A percentile compares a stretch with the other conserved stretches of the same genome.
Conservation (phyloP, 345 rosid species). For the Salix udensis region DNA sequence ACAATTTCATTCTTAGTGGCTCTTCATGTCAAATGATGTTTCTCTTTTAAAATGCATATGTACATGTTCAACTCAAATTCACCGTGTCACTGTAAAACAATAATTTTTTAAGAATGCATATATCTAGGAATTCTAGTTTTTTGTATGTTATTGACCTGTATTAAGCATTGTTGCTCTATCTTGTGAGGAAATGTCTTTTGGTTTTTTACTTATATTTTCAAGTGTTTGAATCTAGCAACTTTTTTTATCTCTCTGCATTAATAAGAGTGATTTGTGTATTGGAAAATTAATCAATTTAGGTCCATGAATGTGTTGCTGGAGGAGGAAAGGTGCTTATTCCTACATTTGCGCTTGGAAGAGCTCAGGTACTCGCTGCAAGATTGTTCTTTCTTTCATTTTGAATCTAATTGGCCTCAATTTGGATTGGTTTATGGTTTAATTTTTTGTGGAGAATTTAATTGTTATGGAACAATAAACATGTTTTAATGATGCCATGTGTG, state of each 20-base stretch:
- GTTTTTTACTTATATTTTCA: background rate
- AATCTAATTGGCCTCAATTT: background rate
- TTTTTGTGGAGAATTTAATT: background rate
- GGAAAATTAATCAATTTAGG: conserved; percentile 35
- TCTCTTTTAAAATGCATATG: background rate
- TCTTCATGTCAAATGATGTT: background rate
- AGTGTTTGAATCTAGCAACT: background rate
- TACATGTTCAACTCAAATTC: too few relatives aligned
- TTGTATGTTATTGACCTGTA: background rate
- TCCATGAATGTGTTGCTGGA: conserved; percentile 79
- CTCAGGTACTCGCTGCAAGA: conserved; percentile 54
- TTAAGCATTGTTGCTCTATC: background rate
- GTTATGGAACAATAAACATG: background rate
- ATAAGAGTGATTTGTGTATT: background rate
- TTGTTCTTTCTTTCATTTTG: conserved; percentile 3
- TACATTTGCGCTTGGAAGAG: conserved; percentile 96
- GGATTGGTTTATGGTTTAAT: background rate
- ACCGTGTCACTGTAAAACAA: too few relatives aligned
- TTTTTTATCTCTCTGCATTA: too few relatives aligned
- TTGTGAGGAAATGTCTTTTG: background rate
- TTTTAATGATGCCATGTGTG: background rate
- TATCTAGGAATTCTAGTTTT: too few relatives aligned
- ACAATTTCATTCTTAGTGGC: background rate
- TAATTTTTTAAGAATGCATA: too few relatives aligned
- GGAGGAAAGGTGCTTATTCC: conserved; percentile 98